Evolutionary conservation across 169 alveolate genomes (phyloP), one percentile per base, ranked within the genome.

Genomic region (Babesia sp.): DNA sequence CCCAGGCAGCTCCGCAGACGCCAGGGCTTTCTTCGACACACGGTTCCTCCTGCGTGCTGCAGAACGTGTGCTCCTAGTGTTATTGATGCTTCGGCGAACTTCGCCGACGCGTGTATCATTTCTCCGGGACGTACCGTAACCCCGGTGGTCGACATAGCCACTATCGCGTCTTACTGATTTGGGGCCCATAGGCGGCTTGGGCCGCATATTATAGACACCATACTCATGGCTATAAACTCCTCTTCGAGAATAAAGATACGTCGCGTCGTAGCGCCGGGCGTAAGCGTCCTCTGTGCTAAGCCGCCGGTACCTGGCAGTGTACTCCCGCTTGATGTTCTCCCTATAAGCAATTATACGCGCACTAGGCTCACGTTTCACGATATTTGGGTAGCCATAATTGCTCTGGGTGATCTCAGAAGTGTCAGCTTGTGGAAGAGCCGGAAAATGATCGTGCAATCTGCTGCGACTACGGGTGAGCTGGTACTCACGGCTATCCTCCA

Each of bases 161-260:
- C 26, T 18, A 37, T 61, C 71, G 14, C 68, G 44, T 34, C 44
- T 1, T 57, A 12, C 22, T 12, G 24, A 20, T 3, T 4, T 29
- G 11, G 42, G 67, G 20, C 29, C 5, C 41, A 1, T 1, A 11
- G 67, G 31, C 45, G 67, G 67, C 33, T 37, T 64, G 28, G 74
- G 51, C 12, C 74, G 60, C 48, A 37, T 64, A 29, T 64, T 64
- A 20, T 64, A 64, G 36, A 45, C 74, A 0, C 54, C 74, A 48
- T 64, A 64, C 50, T 50, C 74, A 31, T 50, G 55, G 33, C 36
- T 64, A 50, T 64, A 48, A 3, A 48, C 33, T 22, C n/a, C 74
- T 34, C 74, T 64, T 37, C 74, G 44, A 6, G 74, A 22, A 37
- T 64, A 64, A 0, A 37, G 31, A 33, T 45, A 50, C 39, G 61